phyloP scores from a whole-genome alignment of 2,329 filamentous ascomycete species.

The Claviceps pazoutovae region DNA sequence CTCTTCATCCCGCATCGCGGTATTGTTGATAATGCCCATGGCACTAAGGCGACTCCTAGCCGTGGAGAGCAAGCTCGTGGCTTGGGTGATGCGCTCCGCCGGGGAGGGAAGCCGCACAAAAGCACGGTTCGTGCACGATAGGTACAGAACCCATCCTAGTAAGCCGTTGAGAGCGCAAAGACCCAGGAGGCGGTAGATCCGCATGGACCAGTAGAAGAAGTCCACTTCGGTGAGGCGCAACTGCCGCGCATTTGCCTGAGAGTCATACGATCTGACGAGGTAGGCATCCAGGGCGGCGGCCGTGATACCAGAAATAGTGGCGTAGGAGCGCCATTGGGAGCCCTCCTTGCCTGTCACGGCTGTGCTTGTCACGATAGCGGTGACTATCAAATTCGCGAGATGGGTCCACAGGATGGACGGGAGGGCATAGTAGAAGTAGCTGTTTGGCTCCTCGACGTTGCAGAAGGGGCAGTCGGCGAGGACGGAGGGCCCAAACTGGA shows the following conservation, averaged over 20 bases:
- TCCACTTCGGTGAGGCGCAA: constrained; percentile 50
- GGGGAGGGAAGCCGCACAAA: constrained; percentile 49
- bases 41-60: constrained; percentile 56
- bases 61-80: constrained; percentile 40
- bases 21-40: constrained; percentile 66
- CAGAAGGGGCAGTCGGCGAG: constrained; percentile 74
- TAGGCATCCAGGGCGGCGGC: constrained; percentile 54
- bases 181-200: constrained; percentile 45
- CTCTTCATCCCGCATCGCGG: constrained; percentile 56
- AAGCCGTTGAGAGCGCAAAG: constrained; percentile 51
- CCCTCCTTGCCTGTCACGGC: constrained; percentile 49
- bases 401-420: constrained; percentile 65
- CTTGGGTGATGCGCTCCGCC: constrained; percentile 51
- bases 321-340: constrained; percentile 53
- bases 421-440: constrained; percentile 70
- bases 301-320: constrained; percentile 47
- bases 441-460: constrained; percentile 49
- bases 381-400: constrained; percentile 56
- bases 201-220: constrained; percentile 57
- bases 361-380: constrained; percentile 62
- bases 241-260: constrained; percentile 49
- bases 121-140: constrained; percentile 67
- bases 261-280: constrained; percentile 48
- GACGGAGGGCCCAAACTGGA: constrained; percentile 65
- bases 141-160: constrained; percentile 54